phyloP scores from a whole-genome alignment of 2,329 filamentous ascomycete genomes.

The Trichoderma sp. region DNA sequence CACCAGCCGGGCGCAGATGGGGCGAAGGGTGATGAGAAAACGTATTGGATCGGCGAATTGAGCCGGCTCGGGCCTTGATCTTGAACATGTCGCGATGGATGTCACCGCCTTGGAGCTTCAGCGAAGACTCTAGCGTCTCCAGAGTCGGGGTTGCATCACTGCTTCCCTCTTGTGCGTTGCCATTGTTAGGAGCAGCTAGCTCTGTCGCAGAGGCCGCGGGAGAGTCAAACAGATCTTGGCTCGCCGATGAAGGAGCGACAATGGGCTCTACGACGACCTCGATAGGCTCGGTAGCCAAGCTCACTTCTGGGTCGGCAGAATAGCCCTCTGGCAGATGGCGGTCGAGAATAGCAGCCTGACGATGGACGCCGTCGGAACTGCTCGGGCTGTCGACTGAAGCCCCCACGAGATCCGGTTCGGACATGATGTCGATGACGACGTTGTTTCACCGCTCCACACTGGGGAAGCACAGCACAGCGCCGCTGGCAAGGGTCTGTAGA shows the following conservation, averaged over 20 bases:
- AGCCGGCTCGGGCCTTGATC: slow-evolving; percentile 57
- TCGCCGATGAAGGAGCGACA: slow-evolving; percentile 3
- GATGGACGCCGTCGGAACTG: slow-evolving; percentile 32
- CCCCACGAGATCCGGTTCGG: slow-evolving; percentile 33
- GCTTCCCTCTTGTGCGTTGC: not conserved
- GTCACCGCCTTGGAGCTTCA: slow-evolving; percentile 73
- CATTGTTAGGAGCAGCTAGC: slow-evolving; percentile 10
- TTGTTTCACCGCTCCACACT: slow-evolving; percentile 18
- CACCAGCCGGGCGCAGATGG: slow-evolving; percentile 33
- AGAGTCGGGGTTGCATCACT: slow-evolving; percentile 29
- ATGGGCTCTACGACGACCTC: slow-evolving; percentile 9
- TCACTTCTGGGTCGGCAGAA: slow-evolving; percentile 42
- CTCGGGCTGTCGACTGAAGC: slow-evolving; percentile 31
- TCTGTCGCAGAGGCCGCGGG: slow-evolving; percentile 23
- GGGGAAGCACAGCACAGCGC: not conserved
- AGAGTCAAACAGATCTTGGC: slow-evolving; percentile 20
- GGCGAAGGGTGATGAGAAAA: slow-evolving; percentile 58
- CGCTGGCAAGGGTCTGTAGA: not conserved
- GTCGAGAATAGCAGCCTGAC: slow-evolving; percentile 41
- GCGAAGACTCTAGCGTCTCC: slow-evolving; percentile 60
- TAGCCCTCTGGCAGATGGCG: slow-evolving; percentile 43
- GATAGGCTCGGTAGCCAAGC: slow-evolving; percentile 29
- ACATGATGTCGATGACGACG: slow-evolving; percentile 10
- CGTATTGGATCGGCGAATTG: slow-evolving; percentile 62
- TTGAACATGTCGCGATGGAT: slow-evolving; percentile 78